Conservation (phyloP, 352 stramenopile species). For the Globisporangium cederbergense region DNA sequence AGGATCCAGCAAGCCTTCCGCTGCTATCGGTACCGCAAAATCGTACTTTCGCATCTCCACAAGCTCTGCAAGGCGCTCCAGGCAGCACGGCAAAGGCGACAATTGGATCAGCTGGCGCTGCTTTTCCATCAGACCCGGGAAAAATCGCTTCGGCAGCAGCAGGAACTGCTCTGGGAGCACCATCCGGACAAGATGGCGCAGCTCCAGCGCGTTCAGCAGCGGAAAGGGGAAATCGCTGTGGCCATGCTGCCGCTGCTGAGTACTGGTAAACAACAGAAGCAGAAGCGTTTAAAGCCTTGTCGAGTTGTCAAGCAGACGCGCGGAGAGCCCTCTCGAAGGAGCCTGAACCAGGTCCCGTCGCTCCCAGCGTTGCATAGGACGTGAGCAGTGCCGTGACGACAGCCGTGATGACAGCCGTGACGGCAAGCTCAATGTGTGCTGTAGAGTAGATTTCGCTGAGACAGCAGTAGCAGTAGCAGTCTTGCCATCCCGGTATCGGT, state of each 20-base stretch:
- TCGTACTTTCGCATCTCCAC: constrained; percentile 24
- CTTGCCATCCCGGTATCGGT: background rate
- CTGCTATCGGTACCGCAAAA: constrained; percentile 28
- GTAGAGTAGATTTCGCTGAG: background rate
- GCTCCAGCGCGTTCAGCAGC: constrained; percentile 11
- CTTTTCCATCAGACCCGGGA: constrained; percentile 25
- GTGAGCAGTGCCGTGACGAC: background rate
- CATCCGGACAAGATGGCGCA: constrained; percentile 14
- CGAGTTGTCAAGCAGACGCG: background rate
- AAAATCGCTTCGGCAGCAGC: background rate
- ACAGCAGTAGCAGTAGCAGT: no score
- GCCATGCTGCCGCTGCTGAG: background rate
- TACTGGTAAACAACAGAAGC: background rate
- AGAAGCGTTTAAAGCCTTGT: background rate
- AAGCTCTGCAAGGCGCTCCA: constrained; percentile 29
- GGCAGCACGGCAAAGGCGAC: constrained; percentile 22
- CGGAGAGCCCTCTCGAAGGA: background rate
- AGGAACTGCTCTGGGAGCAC: constrained; percentile 15
- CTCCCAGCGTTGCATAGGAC: background rate
- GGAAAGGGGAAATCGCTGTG: background rate
- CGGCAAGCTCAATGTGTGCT: background rate
- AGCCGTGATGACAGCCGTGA: background rate
- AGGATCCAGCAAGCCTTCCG: constrained; percentile 38
- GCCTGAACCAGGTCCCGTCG: constrained; percentile 9
- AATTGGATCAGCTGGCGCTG: constrained; percentile 23